Conservation (phyloP, 768 basidiomycete species). For the Phaeolepiota aurea region DNA sequence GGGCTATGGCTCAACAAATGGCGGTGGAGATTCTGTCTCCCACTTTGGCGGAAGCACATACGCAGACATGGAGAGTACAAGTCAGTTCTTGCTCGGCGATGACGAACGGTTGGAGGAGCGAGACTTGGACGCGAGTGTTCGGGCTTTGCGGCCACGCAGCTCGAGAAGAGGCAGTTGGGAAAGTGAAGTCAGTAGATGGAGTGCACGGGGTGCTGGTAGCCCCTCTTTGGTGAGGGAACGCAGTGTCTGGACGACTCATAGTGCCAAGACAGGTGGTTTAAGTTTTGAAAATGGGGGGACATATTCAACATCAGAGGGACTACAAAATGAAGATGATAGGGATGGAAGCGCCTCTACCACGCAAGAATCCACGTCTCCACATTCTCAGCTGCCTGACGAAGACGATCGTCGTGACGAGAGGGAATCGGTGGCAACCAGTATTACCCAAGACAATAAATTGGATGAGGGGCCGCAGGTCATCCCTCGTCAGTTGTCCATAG, state of each 20-base stretch:
- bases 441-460: too few species aligned
- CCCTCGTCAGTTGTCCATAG: too few species aligned
- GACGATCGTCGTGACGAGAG: too few species aligned
- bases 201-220: slow-evolving; percentile 55
- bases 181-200: slow-evolving; percentile 85
- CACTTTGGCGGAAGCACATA: slow-evolving; percentile 59
- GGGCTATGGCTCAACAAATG: slow-evolving; percentile 36
- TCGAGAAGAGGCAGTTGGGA: slow-evolving; percentile 89
- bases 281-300: slow-evolving; percentile 37
- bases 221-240: slow-evolving; percentile 41
- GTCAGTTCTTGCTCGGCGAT: slow-evolving; percentile 59
- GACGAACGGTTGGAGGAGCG: slow-evolving; percentile 58
- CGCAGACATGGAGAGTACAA: slow-evolving; percentile 58
- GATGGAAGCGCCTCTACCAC: neutral
- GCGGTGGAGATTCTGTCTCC: slow-evolving; percentile 57
- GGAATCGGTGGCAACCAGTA: too few species aligned
- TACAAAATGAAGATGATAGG: slow-evolving; percentile 15
- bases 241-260: slow-evolving; percentile 55
- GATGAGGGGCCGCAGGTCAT: too few species aligned
- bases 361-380: too few species aligned
- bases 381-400: too few species aligned
- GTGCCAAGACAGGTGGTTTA: slow-evolving; percentile 48
- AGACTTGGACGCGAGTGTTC: slow-evolving; percentile 81
- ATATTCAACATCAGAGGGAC: slow-evolving; percentile 17
- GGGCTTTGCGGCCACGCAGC: slow-evolving; percentile 82